These are phyloP conservation scores for Discostella pseudostelligera DNA, from an alignment of 108 stramenopile species.

Conservation along the genomic window DNA sequence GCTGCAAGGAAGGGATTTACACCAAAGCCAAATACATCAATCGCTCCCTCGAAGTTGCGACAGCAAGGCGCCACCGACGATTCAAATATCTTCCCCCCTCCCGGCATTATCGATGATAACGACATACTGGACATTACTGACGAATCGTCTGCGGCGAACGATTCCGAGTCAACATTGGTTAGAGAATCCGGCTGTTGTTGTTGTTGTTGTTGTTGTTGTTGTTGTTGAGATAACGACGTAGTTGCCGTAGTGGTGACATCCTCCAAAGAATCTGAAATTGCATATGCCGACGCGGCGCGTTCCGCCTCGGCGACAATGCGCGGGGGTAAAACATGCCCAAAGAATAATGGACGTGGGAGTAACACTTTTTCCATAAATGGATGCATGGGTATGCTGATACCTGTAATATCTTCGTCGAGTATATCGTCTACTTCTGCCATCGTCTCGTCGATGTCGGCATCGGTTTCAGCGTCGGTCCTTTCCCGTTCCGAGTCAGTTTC, in stretches of 20 bases:
- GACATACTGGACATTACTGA: slow-evolving; percentile 16
- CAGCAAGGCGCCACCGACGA: slow-evolving; percentile 34
- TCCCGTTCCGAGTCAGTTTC: slow-evolving; percentile 2
- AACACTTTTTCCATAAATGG: slow-evolving; percentile 71
- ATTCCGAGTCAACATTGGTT: slow-evolving; percentile 1
- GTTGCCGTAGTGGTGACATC: background rate
- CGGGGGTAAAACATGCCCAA: slow-evolving; percentile 71
- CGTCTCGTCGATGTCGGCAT: slow-evolving; percentile 15
- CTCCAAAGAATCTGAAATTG: slow-evolving; percentile 2
- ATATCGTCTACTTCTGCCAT: slow-evolving; percentile 21
- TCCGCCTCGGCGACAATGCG: slow-evolving; percentile 65
- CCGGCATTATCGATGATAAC: slow-evolving; percentile 12
- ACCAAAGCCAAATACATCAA: slow-evolving; percentile 77
- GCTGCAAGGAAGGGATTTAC: slow-evolving; percentile 42
- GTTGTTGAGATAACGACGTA: background rate
- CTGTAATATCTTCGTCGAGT: slow-evolving; percentile 34
- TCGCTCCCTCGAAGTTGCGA: slow-evolving; percentile 71
- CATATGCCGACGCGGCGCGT: slow-evolving; percentile 19
- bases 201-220: slow-evolving; percentile 2
- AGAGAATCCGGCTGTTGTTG: background rate
- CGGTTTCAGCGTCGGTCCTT: slow-evolving; percentile 3
- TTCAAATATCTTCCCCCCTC: slow-evolving; percentile 27
- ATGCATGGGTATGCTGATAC: slow-evolving; percentile 23
- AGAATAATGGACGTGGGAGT: slow-evolving; percentile 81
- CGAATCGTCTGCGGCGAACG: slow-evolving; percentile 15